A percentile compares a stretch with the other conserved stretches of the same genome.
Evolutionary conservation across 441 rosid species (phyloP).

Genomic region (Rhodomyrtus psidioides): DNA sequence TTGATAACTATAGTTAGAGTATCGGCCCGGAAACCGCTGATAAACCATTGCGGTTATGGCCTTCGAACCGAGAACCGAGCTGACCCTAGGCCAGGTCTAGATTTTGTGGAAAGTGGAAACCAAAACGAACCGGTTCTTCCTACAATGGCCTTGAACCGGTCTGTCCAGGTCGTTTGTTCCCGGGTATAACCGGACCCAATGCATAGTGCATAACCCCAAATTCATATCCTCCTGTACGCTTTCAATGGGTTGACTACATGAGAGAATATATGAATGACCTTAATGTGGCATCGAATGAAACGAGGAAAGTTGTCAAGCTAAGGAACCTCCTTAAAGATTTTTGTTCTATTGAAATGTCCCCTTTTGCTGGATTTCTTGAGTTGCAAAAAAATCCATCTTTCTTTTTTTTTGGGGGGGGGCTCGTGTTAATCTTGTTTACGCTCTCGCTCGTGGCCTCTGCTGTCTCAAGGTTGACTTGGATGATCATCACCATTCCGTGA

Average conservation of each 20-base stretch:
- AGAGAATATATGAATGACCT: not conserved
- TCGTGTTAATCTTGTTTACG: not conserved
- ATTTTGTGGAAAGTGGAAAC: too few relatives aligned
- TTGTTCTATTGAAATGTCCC: not conserved
- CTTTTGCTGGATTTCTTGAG: not conserved
- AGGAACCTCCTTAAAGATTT: not conserved
- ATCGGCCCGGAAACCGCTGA: fast-evolving
- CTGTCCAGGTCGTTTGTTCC: too few relatives aligned
- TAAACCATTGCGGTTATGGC: not conserved
- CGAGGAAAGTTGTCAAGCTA: not conserved
- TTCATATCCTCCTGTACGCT: not conserved
- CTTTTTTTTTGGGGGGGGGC: too few relatives aligned
- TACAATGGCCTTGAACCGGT: too few relatives aligned
- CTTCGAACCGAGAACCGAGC: not conserved
- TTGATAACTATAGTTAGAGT: fast-evolving
- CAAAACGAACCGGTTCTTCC: too few relatives aligned
- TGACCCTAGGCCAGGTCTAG: too few relatives aligned
- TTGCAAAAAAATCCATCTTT: too few relatives aligned
- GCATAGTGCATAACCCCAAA: not conserved
- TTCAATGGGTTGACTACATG: not conserved
- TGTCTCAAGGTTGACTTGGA: not conserved
- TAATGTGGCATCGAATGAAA: not conserved
- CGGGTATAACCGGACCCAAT: not conserved
- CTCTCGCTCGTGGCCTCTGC: not conserved
- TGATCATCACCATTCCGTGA: not conserved